Percentiles rank a stretch among this genome's conserved stretches.
These are phyloP conservation scores for Aspergillus felis DNA, from an alignment of 2,329 filamentous ascomycete species.

Conservation along the genomic window DNA sequence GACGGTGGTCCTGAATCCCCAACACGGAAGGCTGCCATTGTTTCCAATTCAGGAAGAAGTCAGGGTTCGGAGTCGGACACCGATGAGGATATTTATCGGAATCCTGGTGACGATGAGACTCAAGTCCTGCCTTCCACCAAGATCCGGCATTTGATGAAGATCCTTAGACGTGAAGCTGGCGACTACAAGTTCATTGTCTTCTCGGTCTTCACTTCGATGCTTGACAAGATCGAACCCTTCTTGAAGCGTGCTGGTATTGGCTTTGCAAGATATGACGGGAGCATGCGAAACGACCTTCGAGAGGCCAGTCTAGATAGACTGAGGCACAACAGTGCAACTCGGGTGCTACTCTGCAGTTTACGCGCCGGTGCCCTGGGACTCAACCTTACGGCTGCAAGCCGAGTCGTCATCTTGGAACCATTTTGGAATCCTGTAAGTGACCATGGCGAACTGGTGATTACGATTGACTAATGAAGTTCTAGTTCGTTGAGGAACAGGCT, in stretches of 20 bases:
- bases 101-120: slow-evolving; percentile 39
- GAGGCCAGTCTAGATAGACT: slow-evolving; percentile 79
- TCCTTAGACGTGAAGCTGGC: slow-evolving; percentile 72
- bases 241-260: slow-evolving; percentile 68
- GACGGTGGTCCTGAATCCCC: slow-evolving; percentile 30
- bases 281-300: slow-evolving; percentile 88
- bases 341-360: slow-evolving; percentile 86
- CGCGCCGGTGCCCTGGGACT: slow-evolving; percentile 91
- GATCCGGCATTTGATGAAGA: slow-evolving; percentile 77
- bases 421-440: slow-evolving; percentile 89
- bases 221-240: slow-evolving; percentile 93
- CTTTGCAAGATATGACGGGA: slow-evolving; percentile 88
- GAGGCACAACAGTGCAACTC: slow-evolving; percentile 67
- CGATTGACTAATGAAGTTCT: neutral
- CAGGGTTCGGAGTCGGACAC: slow-evolving; percentile 41
- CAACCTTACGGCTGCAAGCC: slow-evolving; percentile 87
- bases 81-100: slow-evolving; percentile 35
- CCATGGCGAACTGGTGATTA: neutral
- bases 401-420: slow-evolving; percentile 92
- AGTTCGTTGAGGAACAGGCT: slow-evolving; percentile 97
- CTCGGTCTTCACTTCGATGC: slow-evolving; percentile 97
- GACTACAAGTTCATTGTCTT: slow-evolving; percentile 98
- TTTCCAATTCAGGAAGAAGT: slow-evolving; percentile 8
- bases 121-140: slow-evolving; percentile 70
- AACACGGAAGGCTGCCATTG: slow-evolving; percentile 11